Percentiles rank a stretch among this genome's conserved stretches.
Evolutionary conservation across 1,139 yeast genomes (phyloP).

Genomic region (Groenewaldozyma sp.): DNA sequence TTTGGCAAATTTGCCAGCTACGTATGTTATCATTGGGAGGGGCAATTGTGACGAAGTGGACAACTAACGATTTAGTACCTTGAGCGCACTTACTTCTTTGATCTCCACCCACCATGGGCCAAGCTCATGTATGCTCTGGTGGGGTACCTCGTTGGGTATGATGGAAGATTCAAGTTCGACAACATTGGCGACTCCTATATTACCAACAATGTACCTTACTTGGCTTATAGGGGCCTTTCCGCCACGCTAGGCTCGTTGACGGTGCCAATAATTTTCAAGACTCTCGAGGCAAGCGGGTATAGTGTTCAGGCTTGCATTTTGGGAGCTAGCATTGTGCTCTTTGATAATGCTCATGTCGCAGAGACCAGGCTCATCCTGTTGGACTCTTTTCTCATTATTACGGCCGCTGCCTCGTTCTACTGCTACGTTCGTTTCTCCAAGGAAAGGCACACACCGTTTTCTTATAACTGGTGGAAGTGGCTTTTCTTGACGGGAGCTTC

Average conservation of each 20-base stretch:
- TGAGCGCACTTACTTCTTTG: slow-evolving; percentile 43
- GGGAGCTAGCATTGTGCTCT: slow-evolving; percentile 71
- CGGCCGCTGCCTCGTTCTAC: slow-evolving; percentile 72
- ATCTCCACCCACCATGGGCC: slow-evolving; percentile 95
- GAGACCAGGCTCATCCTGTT: slow-evolving; percentile 85
- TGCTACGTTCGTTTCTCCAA: slow-evolving; percentile 74
- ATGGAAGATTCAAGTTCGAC: slow-evolving; percentile 85
- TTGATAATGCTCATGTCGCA: slow-evolving; percentile 87
- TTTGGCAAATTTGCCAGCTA: slow-evolving; percentile 82
- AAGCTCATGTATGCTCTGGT: slow-evolving; percentile 81
- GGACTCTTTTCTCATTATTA: slow-evolving; percentile 79
- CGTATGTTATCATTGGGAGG: slow-evolving; percentile 12
- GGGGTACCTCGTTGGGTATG: slow-evolving; percentile 75
- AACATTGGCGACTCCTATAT: slow-evolving; percentile 80
- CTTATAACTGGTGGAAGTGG: slow-evolving; percentile 82
- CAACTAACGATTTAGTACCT: slow-evolving; percentile 18
- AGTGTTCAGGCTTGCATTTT: slow-evolving; percentile 69
- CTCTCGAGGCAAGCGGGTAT: slow-evolving; percentile 76
- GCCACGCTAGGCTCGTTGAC: slow-evolving; percentile 79
- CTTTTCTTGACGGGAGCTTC: slow-evolving; percentile 71
- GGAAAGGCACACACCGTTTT: slow-evolving; percentile 57
- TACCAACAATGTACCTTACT: slow-evolving; percentile 71
- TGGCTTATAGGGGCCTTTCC: slow-evolving; percentile 74
- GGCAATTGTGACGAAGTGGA: not conserved
- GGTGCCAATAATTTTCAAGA: slow-evolving; percentile 72